Conservation (phyloP, 2,329 filamentous ascomycete genomes). For the Colletotrichum caudatum region DNA sequence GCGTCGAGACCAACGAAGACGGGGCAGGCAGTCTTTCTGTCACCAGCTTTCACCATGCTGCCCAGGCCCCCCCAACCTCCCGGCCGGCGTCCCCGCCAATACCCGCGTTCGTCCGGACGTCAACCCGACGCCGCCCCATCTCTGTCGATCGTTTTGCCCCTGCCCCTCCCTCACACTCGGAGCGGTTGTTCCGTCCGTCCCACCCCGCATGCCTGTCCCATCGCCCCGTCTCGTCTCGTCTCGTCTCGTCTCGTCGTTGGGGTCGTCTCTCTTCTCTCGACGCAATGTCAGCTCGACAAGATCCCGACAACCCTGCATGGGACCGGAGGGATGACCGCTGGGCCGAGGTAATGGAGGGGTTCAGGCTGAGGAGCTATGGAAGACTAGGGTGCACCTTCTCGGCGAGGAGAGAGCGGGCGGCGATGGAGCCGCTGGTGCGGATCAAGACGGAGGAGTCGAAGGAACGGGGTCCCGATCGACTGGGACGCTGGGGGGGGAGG, state of each 20-base stretch:
- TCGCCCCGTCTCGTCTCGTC: no score
- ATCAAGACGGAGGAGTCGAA: constrained; percentile 43
- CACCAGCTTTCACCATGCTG: background rate
- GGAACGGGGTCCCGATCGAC: background rate
- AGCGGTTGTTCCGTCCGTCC: no score
- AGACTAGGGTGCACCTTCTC: constrained; percentile 45
- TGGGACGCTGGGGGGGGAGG: no score
- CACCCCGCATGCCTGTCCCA: no score
- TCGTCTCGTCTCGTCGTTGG: no score
- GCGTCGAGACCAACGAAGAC: background rate
- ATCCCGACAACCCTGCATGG: no score
- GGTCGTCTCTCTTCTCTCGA: no score
- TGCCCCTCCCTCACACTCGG: no score
- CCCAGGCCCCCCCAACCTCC: background rate
- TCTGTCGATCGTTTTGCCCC: no score
- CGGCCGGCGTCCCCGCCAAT: background rate
- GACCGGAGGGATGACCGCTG: no score
- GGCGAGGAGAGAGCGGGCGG: constrained; percentile 40
- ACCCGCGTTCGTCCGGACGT: constrained; percentile 28
- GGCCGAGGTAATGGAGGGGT: constrained; percentile 21
- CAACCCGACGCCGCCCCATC: background rate
- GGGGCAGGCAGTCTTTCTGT: no score
- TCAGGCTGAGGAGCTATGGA: constrained; percentile 3
- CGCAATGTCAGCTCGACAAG: no score
- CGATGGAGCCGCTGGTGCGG: constrained; percentile 46